Evolutionary conservation across 176 grass and related monocot species (phyloP).

Genomic region (Hordeum marinum): DNA sequence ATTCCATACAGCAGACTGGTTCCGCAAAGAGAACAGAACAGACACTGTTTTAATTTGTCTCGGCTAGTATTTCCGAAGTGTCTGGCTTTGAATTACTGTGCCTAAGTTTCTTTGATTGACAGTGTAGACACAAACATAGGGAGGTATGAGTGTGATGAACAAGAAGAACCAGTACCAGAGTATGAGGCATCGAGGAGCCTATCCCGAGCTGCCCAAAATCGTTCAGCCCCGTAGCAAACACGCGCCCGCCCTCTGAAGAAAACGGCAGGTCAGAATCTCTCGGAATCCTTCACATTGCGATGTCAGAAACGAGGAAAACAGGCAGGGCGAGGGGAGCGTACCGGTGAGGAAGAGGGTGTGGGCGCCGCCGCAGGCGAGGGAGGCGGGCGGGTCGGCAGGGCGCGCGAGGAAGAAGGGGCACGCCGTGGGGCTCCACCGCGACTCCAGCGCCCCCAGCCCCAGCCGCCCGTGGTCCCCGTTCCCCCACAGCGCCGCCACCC

Average conservation of each 20-base stretch:
- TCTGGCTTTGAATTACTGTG: background rate
- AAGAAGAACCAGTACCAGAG: conserved; percentile 45
- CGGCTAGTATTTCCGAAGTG: background rate
- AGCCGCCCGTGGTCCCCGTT: conserved; percentile 88
- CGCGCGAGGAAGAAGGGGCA: conserved; percentile 66
- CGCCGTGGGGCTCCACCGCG: conserved; percentile 63
- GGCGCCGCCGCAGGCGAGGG: conserved; percentile 77
- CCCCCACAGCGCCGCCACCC: conserved; percentile 79
- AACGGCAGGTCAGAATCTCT: background rate
- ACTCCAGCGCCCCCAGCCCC: conserved; percentile 72
- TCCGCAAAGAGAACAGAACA: background rate
- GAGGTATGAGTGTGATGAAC: background rate
- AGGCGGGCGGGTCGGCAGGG: conserved; percentile 42
- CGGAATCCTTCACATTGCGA: no score
- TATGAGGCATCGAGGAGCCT: conserved; percentile 46
- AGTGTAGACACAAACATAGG: conserved; percentile 5
- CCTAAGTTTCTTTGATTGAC: background rate
- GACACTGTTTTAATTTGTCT: background rate
- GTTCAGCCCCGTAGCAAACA: conserved; percentile 82
- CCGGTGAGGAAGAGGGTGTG: conserved; percentile 92
- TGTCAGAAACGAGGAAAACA: background rate
- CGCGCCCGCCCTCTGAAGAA: conserved; percentile 57
- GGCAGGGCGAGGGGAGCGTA: background rate
- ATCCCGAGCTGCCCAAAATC: conserved; percentile 87
- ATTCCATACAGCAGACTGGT: background rate